Conservation (phyloP, 1,284 basidiomycete genomes). For the Neonothopanus nambi region DNA sequence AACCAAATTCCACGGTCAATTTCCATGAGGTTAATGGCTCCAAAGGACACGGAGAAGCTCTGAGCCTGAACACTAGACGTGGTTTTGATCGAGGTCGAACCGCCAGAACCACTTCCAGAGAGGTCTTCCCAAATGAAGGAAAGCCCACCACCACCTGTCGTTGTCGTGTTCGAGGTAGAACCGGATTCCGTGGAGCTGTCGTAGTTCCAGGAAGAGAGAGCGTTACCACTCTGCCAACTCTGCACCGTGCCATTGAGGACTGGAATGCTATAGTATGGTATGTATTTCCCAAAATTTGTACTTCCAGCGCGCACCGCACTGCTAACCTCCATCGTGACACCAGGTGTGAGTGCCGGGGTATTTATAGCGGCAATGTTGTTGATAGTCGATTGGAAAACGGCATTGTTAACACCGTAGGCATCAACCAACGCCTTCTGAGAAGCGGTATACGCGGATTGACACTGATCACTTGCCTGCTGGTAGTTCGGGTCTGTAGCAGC, state of each 20-base stretch:
- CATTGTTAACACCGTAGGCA: not conserved
- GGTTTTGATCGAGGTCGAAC: not conserved
- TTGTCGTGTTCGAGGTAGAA: not conserved
- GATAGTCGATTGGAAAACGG: slow-evolving; percentile 2
- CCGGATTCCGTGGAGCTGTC: not conserved
- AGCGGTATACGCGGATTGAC: not conserved
- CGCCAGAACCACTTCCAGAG: not conserved
- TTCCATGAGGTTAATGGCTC: not conserved
- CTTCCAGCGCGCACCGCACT: not conserved
- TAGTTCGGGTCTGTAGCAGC: not conserved
- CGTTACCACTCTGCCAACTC: not conserved
- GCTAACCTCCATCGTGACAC: slow-evolving; percentile 6
- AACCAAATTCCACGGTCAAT: slow-evolving; percentile 2
- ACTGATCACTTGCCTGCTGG: not conserved
- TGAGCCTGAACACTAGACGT: not conserved
- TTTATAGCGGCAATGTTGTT: not conserved
- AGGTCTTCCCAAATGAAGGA: slow-evolving; percentile 7
- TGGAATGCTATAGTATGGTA: slow-evolving; percentile 1
- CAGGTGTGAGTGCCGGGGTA: not conserved
- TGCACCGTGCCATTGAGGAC: slow-evolving; percentile 2
- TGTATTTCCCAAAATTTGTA: not conserved
- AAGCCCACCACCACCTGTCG: not conserved
- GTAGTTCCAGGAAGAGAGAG: not conserved
- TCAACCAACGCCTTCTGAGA: not conserved
- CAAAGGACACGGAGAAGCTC: not conserved